phyloP scores from a whole-genome alignment of 192 early-diverging fungal species.

The Linnemannia hyalina region DNA sequence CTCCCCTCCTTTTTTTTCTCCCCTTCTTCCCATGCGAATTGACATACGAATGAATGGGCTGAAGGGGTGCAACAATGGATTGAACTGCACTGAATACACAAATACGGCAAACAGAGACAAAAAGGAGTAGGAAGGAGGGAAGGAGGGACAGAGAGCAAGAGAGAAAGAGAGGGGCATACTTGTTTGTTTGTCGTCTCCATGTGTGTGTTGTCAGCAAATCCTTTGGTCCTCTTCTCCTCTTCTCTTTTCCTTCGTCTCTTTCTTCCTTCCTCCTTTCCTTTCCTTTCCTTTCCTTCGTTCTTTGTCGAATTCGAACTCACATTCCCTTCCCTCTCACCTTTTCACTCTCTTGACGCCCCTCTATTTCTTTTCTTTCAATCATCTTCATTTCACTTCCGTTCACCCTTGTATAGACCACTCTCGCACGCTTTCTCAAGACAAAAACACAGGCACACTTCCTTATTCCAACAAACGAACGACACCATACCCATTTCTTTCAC shows the following conservation, averaged over 20 bases:
- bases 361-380: neutral
- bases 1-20: too few species aligned
- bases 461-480: neutral
- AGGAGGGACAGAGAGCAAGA: neutral
- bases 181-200: neutral
- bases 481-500: neutral
- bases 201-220: neutral
- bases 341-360: neutral
- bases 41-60: neutral
- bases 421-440: too few species aligned
- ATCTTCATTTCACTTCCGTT: neutral
- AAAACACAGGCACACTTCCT: neutral
- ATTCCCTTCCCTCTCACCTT: neutral
- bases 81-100: neutral
- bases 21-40: neutral
- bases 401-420: neutral
- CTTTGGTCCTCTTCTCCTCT: neutral
- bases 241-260: neutral
- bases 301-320: neutral
- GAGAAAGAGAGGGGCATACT: too few species aligned
- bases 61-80: neutral
- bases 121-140: neutral
- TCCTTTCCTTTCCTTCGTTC: neutral
- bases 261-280: neutral
- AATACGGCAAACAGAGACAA: neutral